phyloP scores from a whole-genome alignment of 1,284 basidiomycete genomes.

The Malassezia sp. region DNA sequence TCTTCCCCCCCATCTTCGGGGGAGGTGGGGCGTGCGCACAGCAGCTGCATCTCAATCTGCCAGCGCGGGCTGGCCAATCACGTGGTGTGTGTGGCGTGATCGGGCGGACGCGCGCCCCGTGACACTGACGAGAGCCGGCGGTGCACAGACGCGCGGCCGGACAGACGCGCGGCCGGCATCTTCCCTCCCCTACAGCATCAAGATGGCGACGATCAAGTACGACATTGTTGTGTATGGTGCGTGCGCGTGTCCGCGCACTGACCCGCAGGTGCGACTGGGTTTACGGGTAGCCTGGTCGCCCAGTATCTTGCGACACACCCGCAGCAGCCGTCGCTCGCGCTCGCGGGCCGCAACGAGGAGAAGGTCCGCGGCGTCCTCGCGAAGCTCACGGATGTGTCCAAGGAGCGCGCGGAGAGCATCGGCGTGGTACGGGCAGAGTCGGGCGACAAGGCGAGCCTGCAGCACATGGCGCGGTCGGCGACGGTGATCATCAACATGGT shows the following conservation, averaged over 20 bases:
- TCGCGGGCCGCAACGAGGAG: conserved; percentile 30
- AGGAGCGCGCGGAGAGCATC: conserved; percentile 17
- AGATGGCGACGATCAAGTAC: conserved; percentile 17
- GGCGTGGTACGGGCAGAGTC: conserved; percentile 25
- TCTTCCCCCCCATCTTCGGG: no score
- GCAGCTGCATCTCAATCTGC: no score
- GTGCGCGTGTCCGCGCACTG: no score
- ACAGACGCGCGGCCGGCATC: no score
- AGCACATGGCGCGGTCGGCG: conserved; percentile 18
- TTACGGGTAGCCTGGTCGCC: conserved; percentile 31
- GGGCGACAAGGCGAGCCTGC: conserved; percentile 18
- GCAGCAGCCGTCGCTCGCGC: conserved; percentile 21
- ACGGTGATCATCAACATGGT: conserved; percentile 31
- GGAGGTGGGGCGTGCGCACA: no score
- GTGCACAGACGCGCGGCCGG: no score
- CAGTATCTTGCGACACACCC: conserved; percentile 28
- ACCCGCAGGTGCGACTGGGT: conserved; percentile 38
- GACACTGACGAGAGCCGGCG: no score
- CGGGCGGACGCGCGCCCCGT: no score
- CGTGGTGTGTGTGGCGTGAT: no score
- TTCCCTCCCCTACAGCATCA: no score
- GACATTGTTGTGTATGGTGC: conserved; percentile 5
- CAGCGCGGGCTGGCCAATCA: no score
- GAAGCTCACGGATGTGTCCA: conserved; percentile 13
- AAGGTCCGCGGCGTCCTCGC: conserved; percentile 21